Percentiles rank a stretch among this genome's conserved stretches.
Conservation (phyloP, 2,329 filamentous ascomycete genomes). For the Magnaporthiopsis poae region DNA sequence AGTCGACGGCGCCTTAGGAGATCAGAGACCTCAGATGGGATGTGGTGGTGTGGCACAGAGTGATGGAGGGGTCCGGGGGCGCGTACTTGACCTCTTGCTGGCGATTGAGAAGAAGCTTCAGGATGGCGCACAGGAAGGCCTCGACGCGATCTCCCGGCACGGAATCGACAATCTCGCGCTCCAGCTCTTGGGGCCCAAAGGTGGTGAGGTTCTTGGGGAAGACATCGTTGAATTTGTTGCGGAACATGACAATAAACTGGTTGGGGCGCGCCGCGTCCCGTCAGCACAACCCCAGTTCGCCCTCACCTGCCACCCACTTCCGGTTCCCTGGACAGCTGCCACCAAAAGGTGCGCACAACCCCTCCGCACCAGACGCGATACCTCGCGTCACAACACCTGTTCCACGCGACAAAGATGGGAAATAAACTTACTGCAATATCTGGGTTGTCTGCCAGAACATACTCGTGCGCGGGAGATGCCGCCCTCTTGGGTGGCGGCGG, state of each 20-base stretch:
- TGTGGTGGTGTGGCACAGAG: not conserved
- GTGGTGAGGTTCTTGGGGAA: slow-evolving; percentile 81
- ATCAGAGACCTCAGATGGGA: slow-evolving; percentile 7
- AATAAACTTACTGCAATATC: slow-evolving; percentile 73
- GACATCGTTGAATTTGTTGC: slow-evolving; percentile 79
- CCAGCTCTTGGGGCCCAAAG: slow-evolving; percentile 90
- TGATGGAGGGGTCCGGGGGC: not conserved
- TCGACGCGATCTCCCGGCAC: slow-evolving; percentile 78
- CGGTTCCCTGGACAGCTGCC: slow-evolving; percentile 4
- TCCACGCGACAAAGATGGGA: slow-evolving; percentile 19
- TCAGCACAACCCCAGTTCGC: not conserved
- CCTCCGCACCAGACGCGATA: slow-evolving; percentile 36
- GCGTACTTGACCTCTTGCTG: slow-evolving; percentile 97
- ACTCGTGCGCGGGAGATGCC: slow-evolving; percentile 83
- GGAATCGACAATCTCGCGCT: slow-evolving; percentile 69
- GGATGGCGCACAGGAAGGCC: slow-evolving; percentile 76
- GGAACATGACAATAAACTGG: slow-evolving; percentile 97
- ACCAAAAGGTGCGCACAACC: slow-evolving; percentile 7
- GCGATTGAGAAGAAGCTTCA: slow-evolving; percentile 82
- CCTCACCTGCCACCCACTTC: not conserved
- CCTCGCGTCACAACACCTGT: slow-evolving; percentile 37
- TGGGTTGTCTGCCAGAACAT: slow-evolving; percentile 77
- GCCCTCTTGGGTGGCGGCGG: slow-evolving; percentile 67
- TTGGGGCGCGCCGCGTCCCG: not conserved
- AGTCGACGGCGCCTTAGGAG: slow-evolving; percentile 3